phyloP scores from a whole-genome alignment of 805 yeast genomes.

The Vanderwaltozyma verrucispora region DNA sequence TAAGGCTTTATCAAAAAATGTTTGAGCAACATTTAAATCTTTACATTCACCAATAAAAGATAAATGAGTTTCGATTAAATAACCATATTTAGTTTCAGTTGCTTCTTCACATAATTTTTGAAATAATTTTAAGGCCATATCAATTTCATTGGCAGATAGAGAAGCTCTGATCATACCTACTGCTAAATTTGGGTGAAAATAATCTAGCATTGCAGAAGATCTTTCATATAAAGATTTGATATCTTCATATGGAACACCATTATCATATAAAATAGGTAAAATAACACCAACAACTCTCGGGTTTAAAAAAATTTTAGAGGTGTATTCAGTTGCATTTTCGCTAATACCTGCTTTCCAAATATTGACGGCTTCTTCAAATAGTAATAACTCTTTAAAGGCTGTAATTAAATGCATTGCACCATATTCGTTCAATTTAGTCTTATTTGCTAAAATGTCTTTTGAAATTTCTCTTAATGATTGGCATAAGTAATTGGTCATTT shows the following conservation, averaged over 20 bases:
- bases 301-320: constrained; percentile 37
- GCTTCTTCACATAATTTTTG: constrained; percentile 46
- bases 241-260: constrained; percentile 53
- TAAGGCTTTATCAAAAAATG: constrained; percentile 65
- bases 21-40: constrained; percentile 59
- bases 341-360: constrained; percentile 50
- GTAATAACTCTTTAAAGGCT: constrained; percentile 48
- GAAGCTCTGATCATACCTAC: constrained; percentile 70
- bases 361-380: constrained; percentile 52
- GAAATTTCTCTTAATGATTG: constrained; percentile 43
- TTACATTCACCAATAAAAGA: constrained; percentile 69
- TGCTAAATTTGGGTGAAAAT: constrained; percentile 38
- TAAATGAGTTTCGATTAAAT: constrained; percentile 64
- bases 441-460: constrained; percentile 37
- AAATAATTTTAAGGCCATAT: constrained; percentile 55
- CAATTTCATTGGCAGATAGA: constrained; percentile 50
- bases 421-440: constrained; percentile 37
- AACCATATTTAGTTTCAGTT: constrained; percentile 37
- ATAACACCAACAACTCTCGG: constrained; percentile 61
- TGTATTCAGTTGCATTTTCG: constrained; percentile 13
- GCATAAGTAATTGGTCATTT: constrained; percentile 41
- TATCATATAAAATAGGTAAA: constrained; percentile 53
- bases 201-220: constrained; percentile 27
- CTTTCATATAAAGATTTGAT: constrained; percentile 45
- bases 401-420: constrained; percentile 50